Base-by-base conservation (phyloP, 2,329 filamentous ascomycete genomes). In the Alternaria burnsii region DNA sequence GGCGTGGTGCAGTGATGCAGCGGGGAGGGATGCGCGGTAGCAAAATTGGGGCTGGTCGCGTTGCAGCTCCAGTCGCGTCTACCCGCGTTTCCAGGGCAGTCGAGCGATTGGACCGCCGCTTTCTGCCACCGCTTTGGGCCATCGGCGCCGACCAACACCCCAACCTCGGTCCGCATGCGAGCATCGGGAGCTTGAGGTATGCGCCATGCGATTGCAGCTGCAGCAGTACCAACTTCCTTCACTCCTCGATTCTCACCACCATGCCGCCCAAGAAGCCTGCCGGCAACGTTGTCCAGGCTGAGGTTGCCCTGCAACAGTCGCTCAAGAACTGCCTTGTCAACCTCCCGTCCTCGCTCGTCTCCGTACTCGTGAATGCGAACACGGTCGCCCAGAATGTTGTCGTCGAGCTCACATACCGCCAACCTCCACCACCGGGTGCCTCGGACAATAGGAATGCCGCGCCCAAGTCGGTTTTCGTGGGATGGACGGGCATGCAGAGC, bases 401-500 rank as follows among this genome's bases (percentile, higher is more conserved):
- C 63, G 90, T 99, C 77, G 95, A 99, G 81, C 86, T 99, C 66
- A 91, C 86, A 76, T 97, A 91, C 80, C 88, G 89, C 73, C 85
- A 85, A 63, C 80, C 87, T 42, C 77, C 84, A 41, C 82, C 85
- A 22, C 77, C 86, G 12, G 70, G 70, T 43, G 69, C 69, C 28
- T 70, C 73, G 14, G 80, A 81, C 55, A 58, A 70, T 11, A 77
- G 78, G 61, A 78, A 70, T 41, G 75, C 83, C 56, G 76, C 81
- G 56, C 71, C 73, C 69, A 87, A 86, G 72, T 96, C 92, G 48
- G 85, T 96, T 71, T 99, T 91, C 76, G 85, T 97, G 61, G 95
- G 95, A 77, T 99, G 95, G 95, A 97, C 95, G 11, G 95, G 95
- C 70, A 96, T 99, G 92, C 91, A 93, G 67, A 97, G 94, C 83